Conservation (phyloP, 768 basidiomycete species). For the Gloeostereum incarnatum region DNA sequence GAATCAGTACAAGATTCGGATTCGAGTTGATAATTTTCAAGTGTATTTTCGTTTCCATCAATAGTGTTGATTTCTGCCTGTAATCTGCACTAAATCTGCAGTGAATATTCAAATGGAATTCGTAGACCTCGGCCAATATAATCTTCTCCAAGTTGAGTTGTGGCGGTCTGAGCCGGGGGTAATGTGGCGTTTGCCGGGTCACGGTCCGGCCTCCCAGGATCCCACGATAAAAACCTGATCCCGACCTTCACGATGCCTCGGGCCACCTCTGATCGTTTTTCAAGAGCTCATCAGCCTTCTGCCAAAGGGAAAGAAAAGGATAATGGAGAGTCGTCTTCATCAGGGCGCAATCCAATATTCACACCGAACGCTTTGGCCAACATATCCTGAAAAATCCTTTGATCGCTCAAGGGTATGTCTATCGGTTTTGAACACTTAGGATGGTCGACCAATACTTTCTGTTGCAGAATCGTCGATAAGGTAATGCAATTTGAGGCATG, state of each 20-base stretch:
- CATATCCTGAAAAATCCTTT: slow-evolving; percentile 95
- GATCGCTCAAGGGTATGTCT: slow-evolving; percentile 79
- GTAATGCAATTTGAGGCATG: slow-evolving; percentile 21
- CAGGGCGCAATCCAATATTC: slow-evolving; percentile 80
- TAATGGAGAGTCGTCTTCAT: slow-evolving; percentile 24
- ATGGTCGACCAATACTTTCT: slow-evolving; percentile 2
- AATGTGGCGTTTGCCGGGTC: too few relatives aligned
- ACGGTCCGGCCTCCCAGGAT: too few relatives aligned
- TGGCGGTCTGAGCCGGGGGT: too few relatives aligned
- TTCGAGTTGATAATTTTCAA: too few relatives aligned
- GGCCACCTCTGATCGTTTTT: slow-evolving; percentile 69
- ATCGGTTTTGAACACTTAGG: too few relatives aligned
- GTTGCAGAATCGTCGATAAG: slow-evolving; percentile 52
- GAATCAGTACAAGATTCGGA: too few relatives aligned
- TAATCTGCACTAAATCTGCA: too few relatives aligned
- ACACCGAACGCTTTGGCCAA: slow-evolving; percentile 92
- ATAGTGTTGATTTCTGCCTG: too few relatives aligned
- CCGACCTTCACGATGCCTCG: slow-evolving; percentile 51
- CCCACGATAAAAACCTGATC: neutral
- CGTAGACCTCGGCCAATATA: too few relatives aligned
- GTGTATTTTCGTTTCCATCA: too few relatives aligned
- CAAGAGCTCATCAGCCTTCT: slow-evolving; percentile 55
- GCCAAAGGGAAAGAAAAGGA: slow-evolving; percentile 44
- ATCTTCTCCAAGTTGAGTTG: too few relatives aligned
- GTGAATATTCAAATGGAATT: too few relatives aligned